Evolutionary conservation across 768 basidiomycete genomes (phyloP).

Genomic region (Tulasnella sp.): DNA sequence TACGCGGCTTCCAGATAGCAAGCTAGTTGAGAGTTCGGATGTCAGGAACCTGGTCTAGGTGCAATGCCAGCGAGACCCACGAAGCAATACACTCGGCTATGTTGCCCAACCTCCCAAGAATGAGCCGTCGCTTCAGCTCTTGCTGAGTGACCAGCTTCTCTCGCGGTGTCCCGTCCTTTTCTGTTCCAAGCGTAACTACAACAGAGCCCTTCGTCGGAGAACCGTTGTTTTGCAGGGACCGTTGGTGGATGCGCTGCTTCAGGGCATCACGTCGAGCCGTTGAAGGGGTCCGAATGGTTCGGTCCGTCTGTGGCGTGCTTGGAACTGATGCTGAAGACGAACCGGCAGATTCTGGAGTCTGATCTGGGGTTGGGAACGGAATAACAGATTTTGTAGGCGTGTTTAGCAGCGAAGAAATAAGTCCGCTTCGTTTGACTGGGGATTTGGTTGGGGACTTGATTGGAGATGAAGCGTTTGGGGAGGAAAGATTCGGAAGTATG

Average conservation of each 20-base stretch:
- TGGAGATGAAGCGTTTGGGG: background rate
- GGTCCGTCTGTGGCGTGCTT: slow-evolving; percentile 8
- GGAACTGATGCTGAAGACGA: slow-evolving; percentile 3
- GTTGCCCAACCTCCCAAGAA: slow-evolving; percentile 65
- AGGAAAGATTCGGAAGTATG: slow-evolving; percentile 2
- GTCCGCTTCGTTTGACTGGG: background rate
- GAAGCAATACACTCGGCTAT: slow-evolving; percentile 88
- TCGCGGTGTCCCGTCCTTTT: slow-evolving; percentile 50
- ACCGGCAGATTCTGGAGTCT: background rate
- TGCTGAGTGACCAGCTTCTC: slow-evolving; percentile 65
- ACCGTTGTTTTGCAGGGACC: slow-evolving; percentile 42
- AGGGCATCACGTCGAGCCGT: slow-evolving; percentile 69
- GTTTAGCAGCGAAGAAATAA: background rate
- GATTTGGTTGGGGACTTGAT: background rate
- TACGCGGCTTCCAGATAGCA: too few species aligned
- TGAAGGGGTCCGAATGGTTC: slow-evolving; percentile 7
- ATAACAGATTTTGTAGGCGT: slow-evolving; percentile 2
- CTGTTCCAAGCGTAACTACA: slow-evolving; percentile 8
- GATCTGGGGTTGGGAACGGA: slow-evolving; percentile 11
- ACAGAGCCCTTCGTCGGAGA: slow-evolving; percentile 35
- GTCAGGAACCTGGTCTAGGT: too few species aligned
- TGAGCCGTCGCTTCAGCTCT: slow-evolving; percentile 62
- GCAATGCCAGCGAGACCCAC: slow-evolving; percentile 45
- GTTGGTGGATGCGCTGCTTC: slow-evolving; percentile 68
- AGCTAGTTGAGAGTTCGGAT: too few species aligned